These are phyloP conservation scores for Cnidoscolus chayamansa DNA, from an alignment of 441 rosid species.

Conservation along the genomic window DNA sequence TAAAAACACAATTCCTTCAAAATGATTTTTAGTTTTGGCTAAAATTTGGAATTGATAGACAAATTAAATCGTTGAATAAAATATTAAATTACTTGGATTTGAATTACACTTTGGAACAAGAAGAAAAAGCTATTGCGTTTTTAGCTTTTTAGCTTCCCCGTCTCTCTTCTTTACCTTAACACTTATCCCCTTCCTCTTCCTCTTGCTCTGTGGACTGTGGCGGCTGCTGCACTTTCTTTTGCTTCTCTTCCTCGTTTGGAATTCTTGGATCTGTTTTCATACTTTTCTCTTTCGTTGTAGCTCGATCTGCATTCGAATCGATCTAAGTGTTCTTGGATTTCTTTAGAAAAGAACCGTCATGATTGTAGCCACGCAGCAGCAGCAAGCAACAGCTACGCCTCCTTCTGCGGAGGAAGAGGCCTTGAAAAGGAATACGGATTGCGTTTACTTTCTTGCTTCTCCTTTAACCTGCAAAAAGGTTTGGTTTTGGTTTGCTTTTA, in stretches of 20 bases:
- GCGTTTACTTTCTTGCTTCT: conserved; percentile 95
- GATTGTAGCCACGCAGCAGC: conserved; percentile 44
- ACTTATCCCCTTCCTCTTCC: too few relatives aligned
- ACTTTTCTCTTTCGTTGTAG: conserved; percentile 6
- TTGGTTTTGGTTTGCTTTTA: neutral
- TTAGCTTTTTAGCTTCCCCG: too few relatives aligned
- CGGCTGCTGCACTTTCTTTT: too few relatives aligned
- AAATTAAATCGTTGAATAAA: too few relatives aligned
- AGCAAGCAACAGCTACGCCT: conserved; percentile 28
- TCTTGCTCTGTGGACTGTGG: conserved; percentile 31
- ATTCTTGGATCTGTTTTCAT: conserved; percentile 12
- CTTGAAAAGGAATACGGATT: conserved; percentile 87
- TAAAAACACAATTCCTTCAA: too few relatives aligned
- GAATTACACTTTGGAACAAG: too few relatives aligned
- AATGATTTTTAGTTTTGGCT: too few relatives aligned
- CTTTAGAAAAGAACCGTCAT: conserved; percentile 34
- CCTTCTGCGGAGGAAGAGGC: conserved; percentile 77
- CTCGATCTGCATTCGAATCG: conserved; percentile 26
- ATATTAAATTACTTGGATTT: too few relatives aligned
- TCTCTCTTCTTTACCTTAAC: too few relatives aligned
- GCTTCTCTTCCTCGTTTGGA: conserved; percentile 19
- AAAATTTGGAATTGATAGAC: too few relatives aligned
- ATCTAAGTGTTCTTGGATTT: conserved; percentile 7
- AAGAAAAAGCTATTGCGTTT: too few relatives aligned
- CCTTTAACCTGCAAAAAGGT: conserved; percentile 99